Percentiles rank a stretch among this genome's conserved stretches.
Conservation (phyloP, 805 yeast species). For the Kuraishia floccosa region DNA sequence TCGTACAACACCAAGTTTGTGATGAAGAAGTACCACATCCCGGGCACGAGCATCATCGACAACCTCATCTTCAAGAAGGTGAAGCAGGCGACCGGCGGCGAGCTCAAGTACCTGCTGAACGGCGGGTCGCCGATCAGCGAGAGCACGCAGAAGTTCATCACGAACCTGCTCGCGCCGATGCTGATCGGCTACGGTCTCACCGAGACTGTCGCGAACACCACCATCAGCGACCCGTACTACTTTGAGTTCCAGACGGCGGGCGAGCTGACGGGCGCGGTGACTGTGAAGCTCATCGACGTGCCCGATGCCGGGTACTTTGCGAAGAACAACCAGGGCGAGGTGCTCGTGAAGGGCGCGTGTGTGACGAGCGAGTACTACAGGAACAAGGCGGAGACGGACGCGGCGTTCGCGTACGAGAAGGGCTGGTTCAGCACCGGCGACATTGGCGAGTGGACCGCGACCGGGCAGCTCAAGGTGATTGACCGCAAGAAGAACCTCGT, state of each 20-base stretch:
- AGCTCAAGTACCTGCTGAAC: constrained; percentile 58
- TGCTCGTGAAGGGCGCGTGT: constrained; percentile 65
- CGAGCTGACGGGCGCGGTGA: constrained; percentile 69
- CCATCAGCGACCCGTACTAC: constrained; percentile 51
- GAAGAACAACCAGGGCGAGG: constrained; percentile 87
- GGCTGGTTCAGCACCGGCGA: constrained; percentile 98
- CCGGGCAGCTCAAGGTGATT: constrained; percentile 72
- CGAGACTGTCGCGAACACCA: constrained; percentile 86
- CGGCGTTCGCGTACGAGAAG: constrained; percentile 60
- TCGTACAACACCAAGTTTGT: constrained; percentile 68
- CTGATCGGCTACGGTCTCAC: constrained; percentile 94
- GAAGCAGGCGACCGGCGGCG: constrained; percentile 92
- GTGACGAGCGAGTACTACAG: constrained; percentile 71
- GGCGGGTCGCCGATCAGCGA: constrained; percentile 88
- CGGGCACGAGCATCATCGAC: constrained; percentile 66
- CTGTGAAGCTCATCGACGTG: constrained; percentile 84
- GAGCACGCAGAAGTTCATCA: constrained; percentile 74
- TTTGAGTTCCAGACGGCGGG: constrained; percentile 76
- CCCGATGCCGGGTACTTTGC: constrained; percentile 87
- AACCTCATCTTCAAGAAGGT: constrained; percentile 72
- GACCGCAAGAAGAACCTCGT: constrained; percentile 95
- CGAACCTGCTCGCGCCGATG: constrained; percentile 73
- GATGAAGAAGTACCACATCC: constrained; percentile 54
- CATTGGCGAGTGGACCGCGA: constrained; percentile 83
- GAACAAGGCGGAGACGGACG: constrained; percentile 71